Base-by-base conservation (phyloP, 2,329 filamentous ascomycete genomes). In the Neopestalotiopsis clavispora region DNA sequence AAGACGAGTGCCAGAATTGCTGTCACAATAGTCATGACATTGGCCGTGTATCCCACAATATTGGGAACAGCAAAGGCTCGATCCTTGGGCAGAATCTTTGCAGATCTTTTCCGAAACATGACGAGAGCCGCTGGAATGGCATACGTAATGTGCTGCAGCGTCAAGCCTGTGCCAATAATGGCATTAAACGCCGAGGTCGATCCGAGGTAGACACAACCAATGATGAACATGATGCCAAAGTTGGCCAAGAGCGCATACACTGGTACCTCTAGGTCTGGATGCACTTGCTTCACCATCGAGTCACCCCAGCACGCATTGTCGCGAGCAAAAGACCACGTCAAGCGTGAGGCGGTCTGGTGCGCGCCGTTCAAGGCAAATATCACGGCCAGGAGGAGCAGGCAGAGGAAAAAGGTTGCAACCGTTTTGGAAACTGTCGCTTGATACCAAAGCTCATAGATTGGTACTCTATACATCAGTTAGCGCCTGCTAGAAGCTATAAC, bases 141-240 rank as follows among this genome's bases (percentile, higher is more conserved):
- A 20, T 60, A 60, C 13, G 57, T 60, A 10, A 60, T 60, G 57
- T 60, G 57, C 57, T 60, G 57, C 4, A 60, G 23, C 57, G 57
- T 60, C 23, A 60, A 23, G 2, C 57, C 57, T 4, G 28, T 30
- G 57, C 57, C 57, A 3, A 60, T 60, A 2, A 60, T 60, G 6
- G 57, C 57, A 20, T 60, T 60, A 20, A 60, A 60, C 10, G 57
- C 32, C 1, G 57, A 60, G 4, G 28, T 60, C 17, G 57, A 60
- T 4, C 57, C 57, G 13, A 60, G 32, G 4, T 60, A 60, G 57
- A 60, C 32, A 9, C 57, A 60, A 20, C 57, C 57, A 23, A 60
- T 60, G 57, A 60, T 23, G 32, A 60, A 60, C 57, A 60, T 60
- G 57, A 60, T 30, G 57, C 28, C 57, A 60, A 60, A 60, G 57